These are phyloP conservation scores for Candolleomyces efflorescens DNA, from an alignment of 768 basidiomycete genomes.

Conservation along the genomic window DNA sequence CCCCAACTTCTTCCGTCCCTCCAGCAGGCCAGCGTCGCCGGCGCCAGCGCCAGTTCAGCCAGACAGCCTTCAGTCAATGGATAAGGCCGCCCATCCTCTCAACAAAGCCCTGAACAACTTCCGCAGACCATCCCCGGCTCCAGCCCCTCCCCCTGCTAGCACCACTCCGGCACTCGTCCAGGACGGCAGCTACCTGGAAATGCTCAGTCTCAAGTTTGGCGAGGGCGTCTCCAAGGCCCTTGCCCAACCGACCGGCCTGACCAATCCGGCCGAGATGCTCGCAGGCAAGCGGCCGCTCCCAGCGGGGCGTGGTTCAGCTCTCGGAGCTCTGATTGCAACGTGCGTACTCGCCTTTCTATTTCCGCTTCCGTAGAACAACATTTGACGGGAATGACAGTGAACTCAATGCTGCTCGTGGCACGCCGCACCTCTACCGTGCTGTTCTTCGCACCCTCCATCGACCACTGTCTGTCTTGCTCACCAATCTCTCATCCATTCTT, in stretches of 20 bases:
- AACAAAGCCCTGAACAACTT: conserved; percentile 58
- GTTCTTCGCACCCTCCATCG: conserved; percentile 71
- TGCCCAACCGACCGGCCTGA: conserved; percentile 56
- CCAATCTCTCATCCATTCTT: conserved; percentile 64
- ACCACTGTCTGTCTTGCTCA: conserved; percentile 70
- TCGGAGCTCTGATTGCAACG: conserved; percentile 70
- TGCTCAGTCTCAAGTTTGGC: conserved; percentile 70
- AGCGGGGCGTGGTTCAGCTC: conserved; percentile 60
- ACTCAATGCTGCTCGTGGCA: conserved; percentile 58
- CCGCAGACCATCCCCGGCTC: conserved; percentile 50
- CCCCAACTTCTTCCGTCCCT: conserved; percentile 61
- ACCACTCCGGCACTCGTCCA: conserved; percentile 51
- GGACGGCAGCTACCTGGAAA: conserved; percentile 78
- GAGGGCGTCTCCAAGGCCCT: conserved; percentile 79
- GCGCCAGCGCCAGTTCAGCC: conserved; percentile 28
- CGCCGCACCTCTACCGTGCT: conserved; percentile 62
- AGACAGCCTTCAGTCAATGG: conserved; percentile 34
- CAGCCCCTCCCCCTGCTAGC: conserved; percentile 27
- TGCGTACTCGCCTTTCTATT: conserved; percentile 33
- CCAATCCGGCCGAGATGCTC: conserved; percentile 47
- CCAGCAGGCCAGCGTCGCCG: conserved; percentile 62
- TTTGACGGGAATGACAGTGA: conserved; percentile 44
- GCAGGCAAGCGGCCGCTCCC: conserved; percentile 70
- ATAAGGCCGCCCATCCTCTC: conserved; percentile 47
- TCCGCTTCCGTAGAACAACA: conserved; percentile 9